Base-by-base conservation (phyloP, 1,284 basidiomycete species). In the Irpex rosettiformis region DNA sequence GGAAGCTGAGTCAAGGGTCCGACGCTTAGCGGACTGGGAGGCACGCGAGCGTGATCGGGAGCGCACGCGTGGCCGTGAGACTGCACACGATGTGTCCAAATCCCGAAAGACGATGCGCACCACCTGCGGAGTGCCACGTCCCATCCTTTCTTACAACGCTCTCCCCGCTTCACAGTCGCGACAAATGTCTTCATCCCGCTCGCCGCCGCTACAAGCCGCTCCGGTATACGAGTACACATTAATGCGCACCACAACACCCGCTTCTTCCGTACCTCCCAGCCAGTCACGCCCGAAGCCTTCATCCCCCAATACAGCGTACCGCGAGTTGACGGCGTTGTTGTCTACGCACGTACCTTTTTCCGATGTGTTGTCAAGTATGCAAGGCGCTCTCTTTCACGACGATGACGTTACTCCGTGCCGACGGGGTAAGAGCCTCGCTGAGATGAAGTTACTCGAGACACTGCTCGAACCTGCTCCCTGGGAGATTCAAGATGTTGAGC, bases 311-410 rank as follows among this genome's bases (percentile, higher is more conserved):
- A 62, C 68, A 4, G 61, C 65, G 1, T 66, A 66, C 58, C 59
- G 63, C 18, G 69, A 69, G 49, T 56, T 69, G n/a, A 57, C 62
- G 2, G 33, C 64, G 16, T 33, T 66, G 56, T 64, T 62, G 40
- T 58, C 61, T 1, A 63, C 60, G 55, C 64, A 58, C 61, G 30
- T 69, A 22, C 69, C 81, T 1, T 86, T 87, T 68, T 73, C 77
- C 47, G 79, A 85, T 45, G 83, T 88, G 52, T 70, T 85, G 49
- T 68, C 70, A 28, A 77, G 80, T 66, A 85, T 88, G 81, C 75
- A 81, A 27, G 86, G 86, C 6, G 73, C 77, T 3, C 73, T 88
- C 21, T 88, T 88, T 64, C 83, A 79, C 3, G 75, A 78, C 21
- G 64, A 73, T 11, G 75, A 79, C 16, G 51, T 30, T 10, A 59